A percentile compares a stretch with the other conserved stretches of the same genome.
Evolutionary conservation across 441 rosid species (phyloP).

Genomic region (Manihot esculenta): DNA sequence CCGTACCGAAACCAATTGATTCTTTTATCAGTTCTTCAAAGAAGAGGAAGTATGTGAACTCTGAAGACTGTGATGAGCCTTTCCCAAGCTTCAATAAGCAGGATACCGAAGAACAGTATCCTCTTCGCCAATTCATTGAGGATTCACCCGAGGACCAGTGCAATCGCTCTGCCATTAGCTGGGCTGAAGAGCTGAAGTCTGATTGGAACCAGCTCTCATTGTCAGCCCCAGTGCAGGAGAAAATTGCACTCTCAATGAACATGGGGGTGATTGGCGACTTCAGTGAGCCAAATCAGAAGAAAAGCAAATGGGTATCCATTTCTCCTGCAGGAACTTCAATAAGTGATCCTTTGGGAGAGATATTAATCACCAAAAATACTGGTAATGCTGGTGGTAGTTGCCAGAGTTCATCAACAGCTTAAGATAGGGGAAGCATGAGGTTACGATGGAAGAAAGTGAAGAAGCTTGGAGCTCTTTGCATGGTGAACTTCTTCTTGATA

Average conservation of each 20-base stretch:
- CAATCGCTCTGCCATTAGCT: slow-evolving; percentile 38
- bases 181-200: slow-evolving; percentile 61
- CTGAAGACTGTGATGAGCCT: slow-evolving; percentile 32
- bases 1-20: slow-evolving; percentile 44
- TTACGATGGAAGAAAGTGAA: neutral
- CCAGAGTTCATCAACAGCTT: no score
- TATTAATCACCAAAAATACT: slow-evolving; percentile 31
- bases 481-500: neutral
- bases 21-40: slow-evolving; percentile 26
- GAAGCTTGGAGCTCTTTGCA: slow-evolving; percentile 3
- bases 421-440: no score
- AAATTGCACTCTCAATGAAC: slow-evolving; percentile 30
- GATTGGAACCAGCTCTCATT: slow-evolving; percentile 80
- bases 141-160: slow-evolving; percentile 45
- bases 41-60: slow-evolving; percentile 12
- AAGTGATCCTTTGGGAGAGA: slow-evolving; percentile 67
- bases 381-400: no score
- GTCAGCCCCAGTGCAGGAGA: slow-evolving; percentile 65
- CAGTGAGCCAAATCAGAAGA: slow-evolving; percentile 25
- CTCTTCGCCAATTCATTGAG: slow-evolving; percentile 40
- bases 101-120: slow-evolving; percentile 40
- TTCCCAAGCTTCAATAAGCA: slow-evolving; percentile 42
- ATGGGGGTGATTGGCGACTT: slow-evolving; percentile 24
- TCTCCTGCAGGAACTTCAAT: slow-evolving; percentile 44
- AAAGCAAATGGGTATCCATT: slow-evolving; percentile 38